phyloP scores from a whole-genome alignment of 371 early-diverging fungal species.

The Lichtheimia ramosa region DNA sequence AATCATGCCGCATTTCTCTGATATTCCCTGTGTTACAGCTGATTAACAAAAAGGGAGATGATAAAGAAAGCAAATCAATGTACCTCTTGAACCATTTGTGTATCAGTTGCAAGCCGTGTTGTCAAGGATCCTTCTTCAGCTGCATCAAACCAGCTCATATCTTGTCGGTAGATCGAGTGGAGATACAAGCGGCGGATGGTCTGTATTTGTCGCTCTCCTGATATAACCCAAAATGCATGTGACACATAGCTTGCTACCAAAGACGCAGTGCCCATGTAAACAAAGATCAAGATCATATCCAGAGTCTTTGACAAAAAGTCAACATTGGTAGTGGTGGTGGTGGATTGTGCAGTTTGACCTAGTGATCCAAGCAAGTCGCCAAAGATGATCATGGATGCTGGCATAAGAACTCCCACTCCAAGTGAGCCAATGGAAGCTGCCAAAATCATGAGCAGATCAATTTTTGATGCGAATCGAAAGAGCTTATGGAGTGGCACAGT shows the following conservation, averaged over 20 bases:
- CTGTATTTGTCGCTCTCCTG: constrained; percentile 41
- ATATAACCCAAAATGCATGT: constrained; percentile 28
- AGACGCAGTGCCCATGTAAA: constrained; percentile 29
- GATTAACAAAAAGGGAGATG: no score
- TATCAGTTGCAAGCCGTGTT: constrained; percentile 72
- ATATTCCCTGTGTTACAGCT: constrained; percentile 52
- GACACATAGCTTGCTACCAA: constrained; percentile 23
- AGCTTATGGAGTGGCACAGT: constrained; percentile 54
- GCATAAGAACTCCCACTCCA: constrained; percentile 23
- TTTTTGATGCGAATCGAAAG: constrained; percentile 66
- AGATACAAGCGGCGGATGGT: constrained; percentile 70
- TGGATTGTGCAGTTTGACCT: constrained; percentile 3
- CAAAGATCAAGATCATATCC: constrained; percentile 24
- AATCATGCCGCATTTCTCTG: constrained; percentile 80
- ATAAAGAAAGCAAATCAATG: no score
- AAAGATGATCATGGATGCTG: constrained; percentile 21
- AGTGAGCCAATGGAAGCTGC: constrained; percentile 20
- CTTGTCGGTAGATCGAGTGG: constrained; percentile 76
- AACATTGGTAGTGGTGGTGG: constrained; percentile 23
- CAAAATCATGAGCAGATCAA: constrained; percentile 60
- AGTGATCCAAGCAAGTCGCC: constrained; percentile 19
- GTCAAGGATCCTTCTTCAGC: constrained; percentile 63
- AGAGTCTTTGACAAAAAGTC: constrained; percentile 18
- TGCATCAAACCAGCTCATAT: constrained; percentile 85
- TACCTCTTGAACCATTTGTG: constrained; percentile 70